Evolutionary conservation across 2,329 filamentous ascomycete species (phyloP).

Genomic region (Pseudopyricularia cyperi): DNA sequence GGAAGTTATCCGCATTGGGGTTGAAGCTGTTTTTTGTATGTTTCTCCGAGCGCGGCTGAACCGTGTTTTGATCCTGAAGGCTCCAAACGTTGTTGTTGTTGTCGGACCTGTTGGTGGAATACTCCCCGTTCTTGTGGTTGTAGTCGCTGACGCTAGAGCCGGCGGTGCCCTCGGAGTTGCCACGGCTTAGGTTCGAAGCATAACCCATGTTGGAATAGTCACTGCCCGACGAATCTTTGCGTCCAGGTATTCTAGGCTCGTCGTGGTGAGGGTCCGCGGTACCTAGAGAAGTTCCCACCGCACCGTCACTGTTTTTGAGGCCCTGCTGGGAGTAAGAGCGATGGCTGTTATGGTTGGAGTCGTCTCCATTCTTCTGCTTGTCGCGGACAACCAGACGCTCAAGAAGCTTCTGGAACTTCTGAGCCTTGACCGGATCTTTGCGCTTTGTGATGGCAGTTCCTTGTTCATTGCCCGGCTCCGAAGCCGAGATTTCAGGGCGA

Average conservation of each 20-base stretch:
- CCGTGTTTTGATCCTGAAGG: not conserved
- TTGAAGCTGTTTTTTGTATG: not conserved
- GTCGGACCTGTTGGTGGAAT: not conserved
- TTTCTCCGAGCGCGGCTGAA: not conserved
- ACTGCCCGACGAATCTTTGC: not conserved
- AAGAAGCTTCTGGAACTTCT: not conserved
- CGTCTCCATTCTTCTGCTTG: not conserved
- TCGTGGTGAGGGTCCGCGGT: not conserved
- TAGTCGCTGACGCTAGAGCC: not conserved
- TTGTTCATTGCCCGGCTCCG: not conserved
- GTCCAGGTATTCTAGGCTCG: not conserved
- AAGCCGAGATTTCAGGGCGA: not conserved
- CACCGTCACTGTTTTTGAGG: not conserved
- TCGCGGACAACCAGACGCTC: not conserved
- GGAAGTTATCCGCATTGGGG: not conserved
- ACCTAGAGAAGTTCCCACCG: not conserved
- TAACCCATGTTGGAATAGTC: not conserved
- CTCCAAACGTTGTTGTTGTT: not conserved
- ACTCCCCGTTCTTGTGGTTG: not conserved
- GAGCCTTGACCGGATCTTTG: not conserved
- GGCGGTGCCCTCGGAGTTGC: not conserved
- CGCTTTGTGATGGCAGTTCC: not conserved
- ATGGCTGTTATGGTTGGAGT: not conserved
- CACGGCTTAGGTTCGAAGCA: not conserved
- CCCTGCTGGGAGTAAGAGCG: not conserved